Base-by-base conservation (phyloP, 768 basidiomycete genomes). In the Pisolithus tinctorius region DNA sequence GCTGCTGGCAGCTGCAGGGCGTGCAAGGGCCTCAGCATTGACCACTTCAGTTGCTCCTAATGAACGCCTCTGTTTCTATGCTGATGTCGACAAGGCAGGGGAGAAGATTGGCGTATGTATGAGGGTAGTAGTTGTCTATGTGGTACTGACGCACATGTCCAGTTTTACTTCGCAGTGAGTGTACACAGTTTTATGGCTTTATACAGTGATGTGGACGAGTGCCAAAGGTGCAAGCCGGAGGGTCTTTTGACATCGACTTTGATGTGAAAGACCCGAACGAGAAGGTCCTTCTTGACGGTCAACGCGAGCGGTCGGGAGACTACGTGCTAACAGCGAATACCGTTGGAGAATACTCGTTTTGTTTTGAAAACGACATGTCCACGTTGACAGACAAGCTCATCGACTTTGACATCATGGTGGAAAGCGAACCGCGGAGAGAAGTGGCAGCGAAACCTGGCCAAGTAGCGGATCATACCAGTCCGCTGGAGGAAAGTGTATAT, bases 361-460 rank as follows among this genome's bases (percentile, higher is more conserved):
- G 95, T 73, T 96, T 98, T 67, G 89, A 93, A 65, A 99, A 99
- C 67, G 94, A 97, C 74, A 95, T 95, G 78, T 89, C 87, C 25
- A 90, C 91, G 4, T 77, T 96, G 58, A 88, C 90, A 11, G 91
- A 93, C 71, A 98, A 98, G 69, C 80, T 98, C 44, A 80, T 99
- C 61, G 90, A 93, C 71, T 88, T 93, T 65, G 88, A 91, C 68
- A 98, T 99, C 70, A 94, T 97, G 93, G 92, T 93, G 44, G 96
- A 99, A 77, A 93, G 88, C 54, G 95, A 98, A 65, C 96, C 96
- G 2, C 76, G 96, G 47, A 76, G 92, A 47, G 86, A 93, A 61
- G 79, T 93, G 2, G 89, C 93, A 3, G 90, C 87, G 8, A 94
- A 93, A 66, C 80, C 88, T 4, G 85, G 85, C 13, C 88, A 92